These are phyloP conservation scores for Russula ochroleuca DNA, from an alignment of 768 basidiomycete species.

Conservation along the genomic window DNA sequence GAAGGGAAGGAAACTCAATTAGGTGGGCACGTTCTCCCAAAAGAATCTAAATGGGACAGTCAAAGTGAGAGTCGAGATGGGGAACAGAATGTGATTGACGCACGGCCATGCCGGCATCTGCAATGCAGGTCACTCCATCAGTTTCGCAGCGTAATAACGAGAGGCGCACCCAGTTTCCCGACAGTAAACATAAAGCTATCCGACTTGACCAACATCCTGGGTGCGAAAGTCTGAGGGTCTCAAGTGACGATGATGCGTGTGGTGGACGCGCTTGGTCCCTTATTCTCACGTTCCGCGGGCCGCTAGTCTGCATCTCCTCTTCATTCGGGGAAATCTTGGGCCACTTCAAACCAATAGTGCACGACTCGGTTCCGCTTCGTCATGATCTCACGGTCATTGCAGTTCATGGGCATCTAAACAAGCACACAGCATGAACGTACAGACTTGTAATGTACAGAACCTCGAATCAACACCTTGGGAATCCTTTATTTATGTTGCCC, in stretches of 20 bases:
- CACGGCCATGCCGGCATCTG: conserved; percentile 95
- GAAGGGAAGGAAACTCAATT: conserved; percentile 95
- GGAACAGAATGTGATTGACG: conserved; percentile 24
- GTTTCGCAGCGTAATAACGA: neutral
- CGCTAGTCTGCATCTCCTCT: too few relatives aligned
- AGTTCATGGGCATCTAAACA: too few relatives aligned
- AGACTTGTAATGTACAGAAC: neutral
- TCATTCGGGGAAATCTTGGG: too few relatives aligned
- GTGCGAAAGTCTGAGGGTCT: neutral
- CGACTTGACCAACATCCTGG: conserved; percentile 30
- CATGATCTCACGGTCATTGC: too few relatives aligned
- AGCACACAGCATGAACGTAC: neutral
- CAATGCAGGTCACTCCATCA: conserved; percentile 22
- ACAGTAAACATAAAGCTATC: conserved; percentile 90
- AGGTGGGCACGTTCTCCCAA: conserved; percentile 92
- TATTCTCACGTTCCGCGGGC: too few relatives aligned
- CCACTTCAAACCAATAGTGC: too few relatives aligned
- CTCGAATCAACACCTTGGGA: neutral
- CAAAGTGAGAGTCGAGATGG: conserved; percentile 25
- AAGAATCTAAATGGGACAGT: conserved; percentile 56
- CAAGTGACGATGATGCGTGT: neutral
- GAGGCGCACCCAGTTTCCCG: conserved; percentile 79
- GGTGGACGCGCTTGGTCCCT: neutral
- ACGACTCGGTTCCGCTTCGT: too few relatives aligned
- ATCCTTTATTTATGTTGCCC: neutral